Evolutionary conservation across 306 rosid species (phyloP), one percentile per base, ranked within the genome.

Genomic region (Corylus americana): DNA sequence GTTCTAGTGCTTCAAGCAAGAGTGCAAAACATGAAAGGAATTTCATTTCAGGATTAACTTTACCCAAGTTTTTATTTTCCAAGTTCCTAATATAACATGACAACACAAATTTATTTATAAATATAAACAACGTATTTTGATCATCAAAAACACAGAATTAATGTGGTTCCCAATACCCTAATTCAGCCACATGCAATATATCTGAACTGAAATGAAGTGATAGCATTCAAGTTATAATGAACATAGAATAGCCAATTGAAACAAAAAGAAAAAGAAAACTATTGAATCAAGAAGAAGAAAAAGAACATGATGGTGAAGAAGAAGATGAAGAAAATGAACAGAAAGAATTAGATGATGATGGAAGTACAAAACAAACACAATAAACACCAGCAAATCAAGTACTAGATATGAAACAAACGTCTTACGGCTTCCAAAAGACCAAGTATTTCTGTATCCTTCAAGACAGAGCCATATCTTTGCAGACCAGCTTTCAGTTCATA

Each of bases 401-500:
- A 18, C n/a, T 5, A 53, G 22, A 22, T 22, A 11, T 55, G 58
- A 79, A 85, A 79, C 35, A 66, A 84, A 78, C 44, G 63, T 61
- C 87, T 75, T 85, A 94, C 98, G 53, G 98, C 98, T 45, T 94
- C 96, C 98, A 94, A 92, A 71, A 94, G 97, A 83, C 92, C 97
- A 48, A 93, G 97, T 82, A 94, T 94, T 88, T 94, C 98, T 64
- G 76, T 85, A 87, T 94, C 98, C 85, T 94, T 90, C 85, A 94
- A 83, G 82, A 96, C 92, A 67, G 98, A 92, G 79, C 98, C 98
- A 78, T 94, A 94, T 88, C 96, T 94, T 86, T 89, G 88, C 84
- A 94, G 83, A 77, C 98, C 98, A 78, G 98, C 97, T 89, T 94
- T 94, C 77, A 94, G 94, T 86, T 94, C 98, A 84, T 94, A 97